These are phyloP conservation scores for Sphaerulina vaccinii DNA, from an alignment of 2,329 filamentous ascomycete genomes.

Conservation along the genomic window DNA sequence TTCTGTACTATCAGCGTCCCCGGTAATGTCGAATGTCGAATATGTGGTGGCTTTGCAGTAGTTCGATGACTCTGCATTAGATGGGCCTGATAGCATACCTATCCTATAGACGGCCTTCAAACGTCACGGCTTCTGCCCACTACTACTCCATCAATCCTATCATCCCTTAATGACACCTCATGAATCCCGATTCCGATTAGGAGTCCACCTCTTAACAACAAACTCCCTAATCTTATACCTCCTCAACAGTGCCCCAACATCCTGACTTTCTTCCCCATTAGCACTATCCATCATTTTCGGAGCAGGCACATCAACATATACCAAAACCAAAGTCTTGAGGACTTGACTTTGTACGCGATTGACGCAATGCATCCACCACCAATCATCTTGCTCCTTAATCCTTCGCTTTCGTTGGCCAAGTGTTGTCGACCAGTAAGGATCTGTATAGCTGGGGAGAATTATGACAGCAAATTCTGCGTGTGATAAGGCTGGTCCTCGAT, in stretches of 20 bases:
- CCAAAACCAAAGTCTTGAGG: conserved; percentile 81
- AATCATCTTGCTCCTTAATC: conserved; percentile 53
- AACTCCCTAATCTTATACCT: conserved; percentile 78
- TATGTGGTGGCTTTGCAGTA: neutral
- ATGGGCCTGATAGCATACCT: neutral
- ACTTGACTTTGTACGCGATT: conserved; percentile 89
- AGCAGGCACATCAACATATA: conserved; percentile 86
- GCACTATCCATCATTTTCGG: conserved; percentile 45
- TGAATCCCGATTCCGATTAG: conserved; percentile 70
- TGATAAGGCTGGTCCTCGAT: conserved; percentile 86
- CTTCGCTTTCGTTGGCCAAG: conserved; percentile 47
- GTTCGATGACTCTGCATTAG: neutral
- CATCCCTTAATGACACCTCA: neutral
- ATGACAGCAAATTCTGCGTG: conserved; percentile 91
- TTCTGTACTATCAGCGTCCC: neutral
- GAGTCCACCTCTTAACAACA: conserved; percentile 77
- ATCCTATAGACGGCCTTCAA: neutral
- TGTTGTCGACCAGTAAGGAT: conserved; percentile 65
- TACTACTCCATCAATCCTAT: neutral
- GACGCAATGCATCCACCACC: conserved; percentile 84
- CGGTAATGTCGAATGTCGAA: conserved; percentile 1
- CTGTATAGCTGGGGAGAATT: conserved; percentile 76
- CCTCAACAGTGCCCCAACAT: conserved; percentile 63
- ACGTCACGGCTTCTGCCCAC: neutral
- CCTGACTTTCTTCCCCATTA: conserved; percentile 42